Evolutionary conservation across 2,329 filamentous ascomycete species (phyloP).

Genomic region (Aspergillus unguis): DNA sequence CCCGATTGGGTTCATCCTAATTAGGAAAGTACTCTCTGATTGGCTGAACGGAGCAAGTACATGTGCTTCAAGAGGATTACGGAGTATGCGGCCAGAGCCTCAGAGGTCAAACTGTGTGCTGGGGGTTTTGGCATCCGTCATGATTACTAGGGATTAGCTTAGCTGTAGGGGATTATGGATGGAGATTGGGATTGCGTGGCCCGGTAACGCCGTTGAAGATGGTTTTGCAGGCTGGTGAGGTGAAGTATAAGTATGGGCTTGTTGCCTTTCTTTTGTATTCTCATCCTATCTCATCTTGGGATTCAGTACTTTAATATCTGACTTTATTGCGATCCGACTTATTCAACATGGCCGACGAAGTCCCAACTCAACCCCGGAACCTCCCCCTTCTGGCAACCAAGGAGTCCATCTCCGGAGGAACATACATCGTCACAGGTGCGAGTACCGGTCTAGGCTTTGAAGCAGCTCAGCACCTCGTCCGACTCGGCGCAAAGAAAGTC

Average conservation of each 20-base stretch:
- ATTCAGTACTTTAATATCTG: background rate
- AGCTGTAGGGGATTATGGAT: too few species aligned
- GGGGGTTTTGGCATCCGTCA: background rate
- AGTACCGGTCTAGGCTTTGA: conserved; percentile 7
- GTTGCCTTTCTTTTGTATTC: background rate
- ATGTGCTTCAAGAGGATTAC: background rate
- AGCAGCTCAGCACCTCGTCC: conserved; percentile 4
- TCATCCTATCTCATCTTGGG: too few species aligned
- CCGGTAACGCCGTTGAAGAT: background rate
- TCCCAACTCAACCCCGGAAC: background rate
- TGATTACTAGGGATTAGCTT: too few species aligned
- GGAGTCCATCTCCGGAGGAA: background rate
- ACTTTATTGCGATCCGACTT: background rate
- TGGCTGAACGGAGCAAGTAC: background rate
- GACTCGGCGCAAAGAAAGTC: conserved; percentile 6
- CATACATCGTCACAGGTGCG: conserved; percentile 7
- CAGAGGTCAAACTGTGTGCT: background rate
- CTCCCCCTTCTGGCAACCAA: conserved; percentile 4
- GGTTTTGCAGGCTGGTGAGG: background rate
- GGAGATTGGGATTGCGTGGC: background rate
- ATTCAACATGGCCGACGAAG: background rate
- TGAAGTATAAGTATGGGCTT: background rate
- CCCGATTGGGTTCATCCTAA: background rate
- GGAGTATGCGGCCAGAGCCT: too few species aligned
- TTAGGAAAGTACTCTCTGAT: conserved; percentile 4